These are phyloP conservation scores for Nakazawaea laoshanensis DNA, from an alignment of 805 yeast species.

Conservation along the genomic window DNA sequence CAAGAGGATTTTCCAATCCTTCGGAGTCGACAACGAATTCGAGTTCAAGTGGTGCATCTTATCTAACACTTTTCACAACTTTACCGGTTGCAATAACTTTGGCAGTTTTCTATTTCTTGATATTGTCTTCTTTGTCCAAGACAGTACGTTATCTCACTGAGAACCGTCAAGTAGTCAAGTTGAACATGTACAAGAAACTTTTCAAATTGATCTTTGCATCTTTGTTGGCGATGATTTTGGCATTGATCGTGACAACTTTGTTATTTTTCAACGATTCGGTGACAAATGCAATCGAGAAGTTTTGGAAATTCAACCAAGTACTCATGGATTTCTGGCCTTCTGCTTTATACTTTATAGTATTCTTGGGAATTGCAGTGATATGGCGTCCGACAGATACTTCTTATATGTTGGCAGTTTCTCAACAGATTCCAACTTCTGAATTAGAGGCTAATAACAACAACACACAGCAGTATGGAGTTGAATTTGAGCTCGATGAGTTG, in stretches of 20 bases:
- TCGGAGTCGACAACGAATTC: slow-evolving; percentile 23
- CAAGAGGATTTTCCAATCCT: slow-evolving; percentile 23
- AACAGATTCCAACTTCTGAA: slow-evolving; percentile 62
- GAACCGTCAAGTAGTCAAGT: slow-evolving; percentile 88
- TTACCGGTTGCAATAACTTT: slow-evolving; percentile 68
- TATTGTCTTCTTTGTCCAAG: slow-evolving; percentile 60
- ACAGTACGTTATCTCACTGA: slow-evolving; percentile 69
- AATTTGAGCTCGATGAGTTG: slow-evolving; percentile 52
- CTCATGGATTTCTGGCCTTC: slow-evolving; percentile 93
- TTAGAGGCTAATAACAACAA: slow-evolving; percentile 36
- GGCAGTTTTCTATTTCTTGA: slow-evolving; percentile 65
- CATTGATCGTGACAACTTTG: slow-evolving; percentile 63
- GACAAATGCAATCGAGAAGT: slow-evolving; percentile 69
- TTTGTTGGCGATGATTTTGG: slow-evolving; percentile 59
- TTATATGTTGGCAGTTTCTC: slow-evolving; percentile 88
- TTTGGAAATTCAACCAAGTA: slow-evolving; percentile 90
- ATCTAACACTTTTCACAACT: slow-evolving; percentile 48
- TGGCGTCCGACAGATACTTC: slow-evolving; percentile 99
- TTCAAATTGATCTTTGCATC: slow-evolving; percentile 70
- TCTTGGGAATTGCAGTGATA: slow-evolving; percentile 74
- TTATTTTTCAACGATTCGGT: slow-evolving; percentile 66
- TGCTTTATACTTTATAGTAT: slow-evolving; percentile 74
- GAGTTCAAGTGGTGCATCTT: slow-evolving; percentile 40
- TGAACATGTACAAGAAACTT: slow-evolving; percentile 74
- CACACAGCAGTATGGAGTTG: slow-evolving; percentile 34